Percentiles rank a stretch among this genome's conserved stretches.
Evolutionary conservation across 164 flowering plant genomes (phyloP).

Genomic region (Stephania japonica): DNA sequence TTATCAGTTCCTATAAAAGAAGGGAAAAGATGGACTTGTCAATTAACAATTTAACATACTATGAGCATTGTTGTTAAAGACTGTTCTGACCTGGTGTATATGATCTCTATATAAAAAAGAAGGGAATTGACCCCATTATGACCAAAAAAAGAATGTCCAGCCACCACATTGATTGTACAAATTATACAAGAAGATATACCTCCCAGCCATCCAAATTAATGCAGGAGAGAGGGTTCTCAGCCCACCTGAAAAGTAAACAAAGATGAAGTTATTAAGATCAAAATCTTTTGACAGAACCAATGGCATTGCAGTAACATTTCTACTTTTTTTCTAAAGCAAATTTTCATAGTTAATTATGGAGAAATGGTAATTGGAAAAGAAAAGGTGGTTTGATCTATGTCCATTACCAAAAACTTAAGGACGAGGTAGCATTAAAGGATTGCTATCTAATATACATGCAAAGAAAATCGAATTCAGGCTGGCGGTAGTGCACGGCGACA

Average conservation of each 20-base stretch:
- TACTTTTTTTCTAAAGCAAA: background rate
- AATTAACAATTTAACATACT: background rate
- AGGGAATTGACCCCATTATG: background rate
- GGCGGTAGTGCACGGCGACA: slow-evolving; percentile 94
- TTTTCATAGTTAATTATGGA: background rate
- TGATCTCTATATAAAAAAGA: background rate
- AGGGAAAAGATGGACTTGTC: background rate
- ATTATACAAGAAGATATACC: background rate
- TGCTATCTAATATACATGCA: slow-evolving; percentile 24
- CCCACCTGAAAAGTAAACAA: slow-evolving; percentile 8
- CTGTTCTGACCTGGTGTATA: background rate
- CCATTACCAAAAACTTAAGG: slow-evolving; percentile 14
- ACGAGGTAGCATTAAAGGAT: slow-evolving; percentile 17
- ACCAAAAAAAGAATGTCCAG: background rate
- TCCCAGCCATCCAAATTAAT: background rate
- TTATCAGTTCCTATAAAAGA: background rate
- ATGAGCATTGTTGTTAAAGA: background rate
- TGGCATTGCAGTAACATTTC: background rate
- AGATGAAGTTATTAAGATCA: background rate
- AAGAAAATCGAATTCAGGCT: slow-evolving; percentile 32
- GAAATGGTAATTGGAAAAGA: background rate
- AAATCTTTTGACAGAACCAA: background rate
- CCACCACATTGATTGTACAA: slow-evolving; percentile 11
- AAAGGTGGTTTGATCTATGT: background rate
- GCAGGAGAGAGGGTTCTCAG: slow-evolving; percentile 1